Evolutionary conservation across 2,329 filamentous ascomycete species (phyloP).

Genomic region (Microascus cirrosus): DNA sequence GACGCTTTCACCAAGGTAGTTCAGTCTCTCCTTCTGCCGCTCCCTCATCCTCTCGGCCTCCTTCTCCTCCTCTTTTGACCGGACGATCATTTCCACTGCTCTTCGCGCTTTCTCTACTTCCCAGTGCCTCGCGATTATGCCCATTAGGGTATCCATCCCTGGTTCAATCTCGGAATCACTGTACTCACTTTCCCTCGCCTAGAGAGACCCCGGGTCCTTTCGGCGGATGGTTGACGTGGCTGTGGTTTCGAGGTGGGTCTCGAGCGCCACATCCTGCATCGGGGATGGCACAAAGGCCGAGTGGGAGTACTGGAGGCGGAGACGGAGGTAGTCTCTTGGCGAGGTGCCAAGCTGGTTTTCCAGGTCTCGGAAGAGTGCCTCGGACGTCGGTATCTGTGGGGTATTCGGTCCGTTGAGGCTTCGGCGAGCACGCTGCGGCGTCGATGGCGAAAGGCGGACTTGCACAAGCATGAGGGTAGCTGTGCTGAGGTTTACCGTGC

Average conservation of each 20-base stretch:
- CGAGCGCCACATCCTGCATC: slow-evolving; percentile 12
- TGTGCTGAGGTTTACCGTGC: slow-evolving; percentile 29
- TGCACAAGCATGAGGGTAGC: slow-evolving; percentile 37
- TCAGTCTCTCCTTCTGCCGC: not conserved
- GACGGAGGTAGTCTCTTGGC: slow-evolving; percentile 35
- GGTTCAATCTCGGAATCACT: slow-evolving; percentile 25
- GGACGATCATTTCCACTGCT: slow-evolving; percentile 5
- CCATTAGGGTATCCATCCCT: slow-evolving; percentile 19
- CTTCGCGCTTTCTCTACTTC: not conserved
- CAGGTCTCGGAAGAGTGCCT: slow-evolving; percentile 47
- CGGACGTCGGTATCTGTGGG: slow-evolving; percentile 29
- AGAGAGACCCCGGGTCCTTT: slow-evolving; percentile 34
- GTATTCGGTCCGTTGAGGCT: slow-evolving; percentile 5
- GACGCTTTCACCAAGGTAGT: not conserved
- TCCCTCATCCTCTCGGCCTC: not conserved
- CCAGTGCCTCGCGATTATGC: slow-evolving; percentile 8
- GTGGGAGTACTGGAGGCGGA: slow-evolving; percentile 43
- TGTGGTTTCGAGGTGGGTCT: slow-evolving; percentile 40
- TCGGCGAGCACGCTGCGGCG: slow-evolving; percentile 15
- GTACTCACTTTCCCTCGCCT: slow-evolving; percentile 30
- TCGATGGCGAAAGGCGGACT: slow-evolving; percentile 13
- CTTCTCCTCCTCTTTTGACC: not conserved
- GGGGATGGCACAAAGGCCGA: slow-evolving; percentile 36
- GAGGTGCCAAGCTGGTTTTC: slow-evolving; percentile 42
- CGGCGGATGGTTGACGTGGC: slow-evolving; percentile 38